Evolutionary conservation across 495 filamentous ascomycete genomes (phyloP), one percentile per base, ranked within the genome.

Genomic region (Penicillium ucsense): DNA sequence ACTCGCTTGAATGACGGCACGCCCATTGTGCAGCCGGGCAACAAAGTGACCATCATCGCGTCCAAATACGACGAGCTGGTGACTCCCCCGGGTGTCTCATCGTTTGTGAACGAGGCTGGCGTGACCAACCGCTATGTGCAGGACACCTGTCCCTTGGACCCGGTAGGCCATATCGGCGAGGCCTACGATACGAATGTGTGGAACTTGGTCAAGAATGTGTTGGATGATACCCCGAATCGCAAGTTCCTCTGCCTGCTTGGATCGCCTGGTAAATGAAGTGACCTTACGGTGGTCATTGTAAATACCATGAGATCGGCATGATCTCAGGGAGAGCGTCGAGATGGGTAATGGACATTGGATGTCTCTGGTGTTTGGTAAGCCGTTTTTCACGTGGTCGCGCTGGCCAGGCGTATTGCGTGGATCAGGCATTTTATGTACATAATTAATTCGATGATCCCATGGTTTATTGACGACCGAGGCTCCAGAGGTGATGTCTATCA

Each of bases 151-250:
- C 64, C 64, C 0, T 41, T 70, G 3, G 76, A 78, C 38, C 53
- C 56, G 0, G 74, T 77, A 4, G 76, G 75, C 3, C 76, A 79
- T 48, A 71, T 74, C 37, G 74, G 73, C 3, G 68, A 77, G 47
- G 71, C 70, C 28, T 77, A 71, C 61, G 76, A 79, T 54, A 55
- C 66, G 51, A 73, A 75, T 55, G 72, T 79, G 2, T 78, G 75
- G 74, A 68, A 76, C 32, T 49, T 79, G 57, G 67, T 79, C 12
- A 59, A 71, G 43, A 78, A 78, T 49, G 76, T 70, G 35, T 47
- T 79, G 37, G 67, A 72, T 35, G 64, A 54, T 8, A 61, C 57
- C 29, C 64, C 63, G n/a, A 28, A 61, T 7, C 47, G 62, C 28
- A 44, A 63, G 49, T 72, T 72, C 42, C 6, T 59, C 6, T 71